A percentile compares a stretch with the other conserved stretches of the same genome.
Conservation (phyloP, 192 early-diverging fungal species). For the Dispira simplex region DNA sequence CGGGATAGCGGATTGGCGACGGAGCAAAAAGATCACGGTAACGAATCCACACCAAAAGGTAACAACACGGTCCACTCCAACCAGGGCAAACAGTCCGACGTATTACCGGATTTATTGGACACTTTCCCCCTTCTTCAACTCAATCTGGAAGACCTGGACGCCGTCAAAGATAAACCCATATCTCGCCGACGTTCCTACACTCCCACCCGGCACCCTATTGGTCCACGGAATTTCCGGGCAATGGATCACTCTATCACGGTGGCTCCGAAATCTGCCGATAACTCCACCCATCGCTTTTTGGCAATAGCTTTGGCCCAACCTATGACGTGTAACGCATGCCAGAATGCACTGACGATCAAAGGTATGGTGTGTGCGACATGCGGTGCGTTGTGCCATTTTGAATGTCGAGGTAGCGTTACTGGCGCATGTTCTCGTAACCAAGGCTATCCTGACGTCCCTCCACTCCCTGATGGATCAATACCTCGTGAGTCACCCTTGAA, state of each 20-base stretch:
- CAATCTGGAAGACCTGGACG: background rate
- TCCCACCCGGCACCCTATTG: background rate
- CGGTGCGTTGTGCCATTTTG: background rate
- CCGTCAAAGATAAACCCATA: background rate
- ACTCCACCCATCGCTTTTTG: background rate
- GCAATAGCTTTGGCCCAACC: background rate
- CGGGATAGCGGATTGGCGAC: background rate
- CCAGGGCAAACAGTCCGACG: background rate
- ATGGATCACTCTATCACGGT: background rate
- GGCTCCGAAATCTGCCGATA: background rate
- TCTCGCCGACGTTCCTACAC: background rate
- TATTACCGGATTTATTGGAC: background rate
- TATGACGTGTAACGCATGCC: background rate
- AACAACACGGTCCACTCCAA: background rate
- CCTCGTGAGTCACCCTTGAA: background rate
- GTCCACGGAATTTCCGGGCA: background rate
- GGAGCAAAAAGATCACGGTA: background rate
- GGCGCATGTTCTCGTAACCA: background rate
- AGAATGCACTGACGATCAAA: background rate
- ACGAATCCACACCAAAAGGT: background rate
- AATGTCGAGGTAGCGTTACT: background rate
- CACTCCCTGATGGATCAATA: background rate
- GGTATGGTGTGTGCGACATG: background rate
- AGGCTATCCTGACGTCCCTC: background rate
- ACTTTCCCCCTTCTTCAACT: background rate